These are phyloP conservation scores for Pneumocystis carinii DNA, from an alignment of 1,139 yeast genomes.

Conservation along the genomic window DNA sequence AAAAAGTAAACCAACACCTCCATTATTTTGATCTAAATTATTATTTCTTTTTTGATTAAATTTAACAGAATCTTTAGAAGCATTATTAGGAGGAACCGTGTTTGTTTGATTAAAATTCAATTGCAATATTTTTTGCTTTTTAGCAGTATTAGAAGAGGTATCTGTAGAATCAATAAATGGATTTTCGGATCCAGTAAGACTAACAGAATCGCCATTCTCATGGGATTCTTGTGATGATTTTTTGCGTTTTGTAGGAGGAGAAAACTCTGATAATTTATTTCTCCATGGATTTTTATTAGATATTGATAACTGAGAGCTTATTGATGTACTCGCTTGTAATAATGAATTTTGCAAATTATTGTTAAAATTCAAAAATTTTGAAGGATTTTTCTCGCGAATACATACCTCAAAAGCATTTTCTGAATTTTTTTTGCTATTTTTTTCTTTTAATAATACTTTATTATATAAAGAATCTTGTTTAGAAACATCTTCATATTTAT, in stretches of 20 bases:
- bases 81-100: not conserved
- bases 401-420: not conserved
- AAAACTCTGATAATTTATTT: not conserved
- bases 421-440: not conserved
- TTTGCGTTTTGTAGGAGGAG: not conserved
- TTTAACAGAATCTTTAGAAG: not conserved
- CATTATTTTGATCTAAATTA: not conserved
- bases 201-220: not conserved
- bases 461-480: not conserved
- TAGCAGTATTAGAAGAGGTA: not conserved
- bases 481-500: not conserved
- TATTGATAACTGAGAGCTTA: not conserved
- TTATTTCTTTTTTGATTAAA: not conserved
- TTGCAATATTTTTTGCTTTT: not conserved
- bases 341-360: not conserved
- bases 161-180: not conserved
- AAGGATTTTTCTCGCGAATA: not conserved
- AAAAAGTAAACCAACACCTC: not conserved
- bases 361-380: not conserved
- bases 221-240: not conserved
- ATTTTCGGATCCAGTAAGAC: not conserved
- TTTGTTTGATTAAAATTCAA: not conserved
- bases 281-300: not conserved
- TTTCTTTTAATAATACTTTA: not conserved
- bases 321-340: not conserved